Base-by-base conservation (phyloP, 192 early-diverging fungal genomes). In the Coemansia sp. region DNA sequence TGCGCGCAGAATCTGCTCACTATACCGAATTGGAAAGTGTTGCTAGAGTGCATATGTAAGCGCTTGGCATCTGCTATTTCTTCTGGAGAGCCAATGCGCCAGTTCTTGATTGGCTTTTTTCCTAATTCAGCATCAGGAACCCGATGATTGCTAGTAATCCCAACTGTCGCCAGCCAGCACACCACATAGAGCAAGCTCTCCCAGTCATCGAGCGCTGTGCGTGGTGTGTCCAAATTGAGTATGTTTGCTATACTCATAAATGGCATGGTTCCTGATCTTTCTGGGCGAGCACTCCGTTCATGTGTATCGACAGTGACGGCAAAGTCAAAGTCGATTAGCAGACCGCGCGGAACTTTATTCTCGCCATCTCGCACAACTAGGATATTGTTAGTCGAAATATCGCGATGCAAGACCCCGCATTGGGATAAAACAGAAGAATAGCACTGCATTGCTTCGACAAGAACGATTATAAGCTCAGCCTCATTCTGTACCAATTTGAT, bases 231-330 rank as follows among this genome's bases (percentile, higher is more conserved):
- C 5, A 25, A 23, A 0, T 50, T 39, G 4, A 38, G 51, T 2
- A 77, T 59, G 4, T 77, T 76, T 41, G 62, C 57, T 25, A 70
- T 75, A 48, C 67, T 70, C 67, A 75, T 75, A 48, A 59, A 76
- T 12, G 69, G 75, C 0, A 68, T 56, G 8, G 75, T 77, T 1
- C 60, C 69, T 0, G 62, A 57, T 21, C 56, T 24, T 25, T 32
- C 55, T 5, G 27, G 12, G 6, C 49, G 14, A 8, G 32, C 43
- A 2, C 45, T 23, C 10, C 17, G 23, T 19, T 7, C 14, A 2
- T 14, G 19, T 6, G 38, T 24, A 12, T 23, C 54, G 12, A 23
- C 29, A 3, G 23, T 32, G 11, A 70, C 27, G 4, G 60, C 68
- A 45, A 51, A 56, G 9, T 70, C 74, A 55, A 76, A 70, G 14